phyloP scores from a whole-genome alignment of 345 rosid genomes.

The Erysimum cheiranthoides region DNA sequence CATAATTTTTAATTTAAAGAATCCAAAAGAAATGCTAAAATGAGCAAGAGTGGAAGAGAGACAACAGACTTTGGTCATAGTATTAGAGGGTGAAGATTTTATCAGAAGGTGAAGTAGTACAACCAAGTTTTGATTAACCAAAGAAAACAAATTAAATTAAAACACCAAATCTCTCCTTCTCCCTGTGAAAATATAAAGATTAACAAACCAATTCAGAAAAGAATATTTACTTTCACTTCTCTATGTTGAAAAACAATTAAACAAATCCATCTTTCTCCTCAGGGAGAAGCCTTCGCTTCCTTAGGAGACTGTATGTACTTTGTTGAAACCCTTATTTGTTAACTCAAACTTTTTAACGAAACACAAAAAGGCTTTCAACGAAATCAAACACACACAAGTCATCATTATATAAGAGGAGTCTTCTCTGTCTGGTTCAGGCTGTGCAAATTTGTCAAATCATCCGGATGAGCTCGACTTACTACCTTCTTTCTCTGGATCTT shows the following conservation, averaged over 20 bases:
- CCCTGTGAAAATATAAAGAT: slow-evolving; percentile 5
- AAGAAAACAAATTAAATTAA: background rate
- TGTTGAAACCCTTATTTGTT: slow-evolving; percentile 31
- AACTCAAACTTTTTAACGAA: slow-evolving; percentile 31
- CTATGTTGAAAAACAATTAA: slow-evolving; percentile 44
- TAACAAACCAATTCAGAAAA: slow-evolving; percentile 22
- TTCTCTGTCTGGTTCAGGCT: slow-evolving; percentile 42
- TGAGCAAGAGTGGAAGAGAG: no score
- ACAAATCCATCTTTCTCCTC: slow-evolving; percentile 25
- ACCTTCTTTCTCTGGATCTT: slow-evolving; percentile 59
- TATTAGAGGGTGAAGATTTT: slow-evolving; percentile 13
- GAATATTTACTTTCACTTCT: slow-evolving; percentile 36
- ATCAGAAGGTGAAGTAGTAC: background rate
- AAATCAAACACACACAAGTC: slow-evolving; percentile 34
- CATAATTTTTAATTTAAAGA: no score
- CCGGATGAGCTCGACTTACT: slow-evolving; percentile 45
- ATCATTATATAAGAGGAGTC: slow-evolving; percentile 15
- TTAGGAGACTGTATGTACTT: slow-evolving; percentile 19
- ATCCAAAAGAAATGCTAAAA: no score
- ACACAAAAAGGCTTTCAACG: slow-evolving; percentile 36
- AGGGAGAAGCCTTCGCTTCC: slow-evolving; percentile 33
- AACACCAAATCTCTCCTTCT: slow-evolving; percentile 10
- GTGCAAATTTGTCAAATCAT: slow-evolving; percentile 37
- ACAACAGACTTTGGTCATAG: no score
- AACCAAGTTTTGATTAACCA: slow-evolving; percentile 22